Evolutionary conservation across 1,284 basidiomycete genomes (phyloP), one percentile per base, ranked within the genome.

Genomic region (Ganoderma sinense): DNA sequence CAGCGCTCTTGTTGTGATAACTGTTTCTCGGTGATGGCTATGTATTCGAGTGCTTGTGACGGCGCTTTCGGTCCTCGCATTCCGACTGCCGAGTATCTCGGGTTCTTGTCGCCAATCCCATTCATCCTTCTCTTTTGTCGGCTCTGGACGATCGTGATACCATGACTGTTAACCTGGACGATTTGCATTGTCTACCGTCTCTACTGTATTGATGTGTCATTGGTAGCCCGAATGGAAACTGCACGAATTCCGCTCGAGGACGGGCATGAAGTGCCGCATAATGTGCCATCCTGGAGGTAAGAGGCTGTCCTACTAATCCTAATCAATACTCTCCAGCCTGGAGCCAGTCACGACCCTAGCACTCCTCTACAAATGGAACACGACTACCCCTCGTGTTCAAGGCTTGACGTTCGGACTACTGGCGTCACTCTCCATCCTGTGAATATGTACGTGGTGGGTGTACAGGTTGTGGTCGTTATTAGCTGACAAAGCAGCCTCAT

Each of bases 1-100:
- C 64, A 10, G 74, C 73, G 29, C 65, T 75, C 26, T 33, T 73
- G 29, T 69, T 76, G 39, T 73, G 58, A 26, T 51, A 26, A 13
- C 14, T 23, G 48, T 26, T 48, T 1, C 11, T 4, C 48, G n/a
- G 26, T 23, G 4, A 26, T 14, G 3, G 36, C 8, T 7, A 11
- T 39, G 13, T 8, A 4, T 51, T 51, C 23, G 23, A 51, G 8
- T 51, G 48, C 36, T 8, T 39, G 36, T 2, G 36, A 39, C 1
- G 8, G 16, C 41, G 41, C 41, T 14, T 2, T 41, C 41, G 36
- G 36, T 41, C 41, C 41, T 41, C 16, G 13, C 6, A 36, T 51
- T 8, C 6, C 36, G 36, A 39, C 36, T 39, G 8, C 36, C 36
- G 36, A 39, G 6, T 11, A 39, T 39, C 36, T 7, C 36, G 6